phyloP scores from a whole-genome alignment of 345 rosid species.

The Hevea brasiliensis region DNA sequence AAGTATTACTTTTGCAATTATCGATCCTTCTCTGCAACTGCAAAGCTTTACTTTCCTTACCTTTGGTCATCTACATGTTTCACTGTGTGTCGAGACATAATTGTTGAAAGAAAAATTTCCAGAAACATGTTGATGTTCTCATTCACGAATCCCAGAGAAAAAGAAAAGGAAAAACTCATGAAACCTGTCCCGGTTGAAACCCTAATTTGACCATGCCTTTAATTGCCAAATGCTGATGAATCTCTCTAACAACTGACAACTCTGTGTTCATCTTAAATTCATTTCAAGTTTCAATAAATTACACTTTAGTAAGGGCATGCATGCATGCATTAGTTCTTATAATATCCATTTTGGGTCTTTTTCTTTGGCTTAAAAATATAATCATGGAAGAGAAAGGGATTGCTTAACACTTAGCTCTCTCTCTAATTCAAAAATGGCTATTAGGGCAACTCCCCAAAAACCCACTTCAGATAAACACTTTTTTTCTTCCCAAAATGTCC shows the following conservation, averaged over 20 bases:
- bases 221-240: not conserved
- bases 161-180: not conserved
- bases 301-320: not conserved
- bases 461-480: not conserved
- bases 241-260: not conserved
- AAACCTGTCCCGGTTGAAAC: not conserved
- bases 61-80: not conserved
- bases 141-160: slow-evolving; percentile 8
- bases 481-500: not conserved
- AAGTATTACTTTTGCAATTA: no score
- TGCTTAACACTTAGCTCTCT: not conserved
- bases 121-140: slow-evolving; percentile 11
- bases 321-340: not conserved
- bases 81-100: not conserved
- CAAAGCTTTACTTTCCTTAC: not conserved
- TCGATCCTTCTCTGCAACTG: no score
- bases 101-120: not conserved
- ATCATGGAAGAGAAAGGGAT: not conserved
- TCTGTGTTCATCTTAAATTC: not conserved
- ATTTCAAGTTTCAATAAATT: slow-evolving; percentile 10
- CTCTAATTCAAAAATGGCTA: slow-evolving; percentile 10
- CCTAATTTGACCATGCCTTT: not conserved
- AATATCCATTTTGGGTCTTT: not conserved
- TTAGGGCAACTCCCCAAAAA: slow-evolving; percentile 22
- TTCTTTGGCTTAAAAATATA: not conserved